Percentiles rank a stretch among this genome's conserved stretches.
Conservation (phyloP, 2,329 filamentous ascomycete genomes). For the Colletotrichum cordylinicola region DNA sequence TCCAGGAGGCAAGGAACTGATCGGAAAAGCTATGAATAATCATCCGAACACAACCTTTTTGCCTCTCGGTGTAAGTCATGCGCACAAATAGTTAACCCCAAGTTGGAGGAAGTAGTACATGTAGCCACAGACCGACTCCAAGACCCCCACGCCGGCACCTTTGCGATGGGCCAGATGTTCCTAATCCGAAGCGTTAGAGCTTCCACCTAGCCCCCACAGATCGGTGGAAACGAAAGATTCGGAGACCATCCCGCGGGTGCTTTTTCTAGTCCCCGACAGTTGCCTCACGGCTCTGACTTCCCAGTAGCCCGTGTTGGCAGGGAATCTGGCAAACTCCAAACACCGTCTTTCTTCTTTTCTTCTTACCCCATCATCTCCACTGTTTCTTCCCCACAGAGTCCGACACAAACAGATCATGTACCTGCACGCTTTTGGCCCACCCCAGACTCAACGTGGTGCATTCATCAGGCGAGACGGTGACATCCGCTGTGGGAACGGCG, state of each 20-base stretch:
- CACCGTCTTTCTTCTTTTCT: not conserved
- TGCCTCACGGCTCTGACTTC: not conserved
- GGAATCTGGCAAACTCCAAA: not conserved
- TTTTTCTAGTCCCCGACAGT: not conserved
- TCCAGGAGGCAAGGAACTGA: not conserved
- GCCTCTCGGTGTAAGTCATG: conserved; percentile 1
- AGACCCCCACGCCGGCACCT: conserved; percentile 12
- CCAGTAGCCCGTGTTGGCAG: not conserved
- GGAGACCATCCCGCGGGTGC: conserved; percentile 1
- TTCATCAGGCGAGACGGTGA: conserved; percentile 14
- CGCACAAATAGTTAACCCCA: not conserved
- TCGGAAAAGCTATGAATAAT: not conserved
- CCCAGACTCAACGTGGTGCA: not conserved
- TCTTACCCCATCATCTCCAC: conserved; percentile 13
- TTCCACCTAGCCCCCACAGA: conserved; percentile 11
- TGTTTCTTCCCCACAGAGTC: conserved; percentile 14
- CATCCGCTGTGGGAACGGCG: conserved; percentile 13
- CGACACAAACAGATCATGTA: conserved; percentile 7
- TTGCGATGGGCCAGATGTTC: not conserved
- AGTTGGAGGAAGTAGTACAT: not conserved
- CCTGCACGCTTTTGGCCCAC: not conserved
- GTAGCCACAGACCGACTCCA: not conserved
- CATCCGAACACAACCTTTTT: not conserved
- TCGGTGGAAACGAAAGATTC: not conserved
- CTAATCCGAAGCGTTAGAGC: not conserved